Evolutionary conservation across 2,329 filamentous ascomycete genomes (phyloP).

Genomic region (Pseudocercospora macadamiae): DNA sequence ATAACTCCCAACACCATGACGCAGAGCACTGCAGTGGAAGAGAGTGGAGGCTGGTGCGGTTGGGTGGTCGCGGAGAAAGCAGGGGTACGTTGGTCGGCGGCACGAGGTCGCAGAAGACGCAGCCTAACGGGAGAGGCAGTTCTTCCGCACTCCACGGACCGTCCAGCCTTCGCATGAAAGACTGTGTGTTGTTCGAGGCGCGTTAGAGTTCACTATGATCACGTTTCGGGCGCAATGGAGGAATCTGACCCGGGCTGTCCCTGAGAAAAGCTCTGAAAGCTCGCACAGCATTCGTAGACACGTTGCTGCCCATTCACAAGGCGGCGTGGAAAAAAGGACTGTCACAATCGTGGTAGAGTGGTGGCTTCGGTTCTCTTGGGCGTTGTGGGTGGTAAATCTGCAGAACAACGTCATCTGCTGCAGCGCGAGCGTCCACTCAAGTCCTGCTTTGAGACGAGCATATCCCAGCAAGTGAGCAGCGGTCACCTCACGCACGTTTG

Average conservation of each 20-base stretch:
- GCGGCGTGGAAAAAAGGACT: background rate
- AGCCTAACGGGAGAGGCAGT: background rate
- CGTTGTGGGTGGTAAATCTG: background rate
- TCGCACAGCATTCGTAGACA: background rate
- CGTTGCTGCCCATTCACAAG: background rate
- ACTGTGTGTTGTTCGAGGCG: background rate
- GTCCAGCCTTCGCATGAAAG: background rate
- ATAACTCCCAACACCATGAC: constrained; percentile 1
- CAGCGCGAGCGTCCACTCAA: background rate
- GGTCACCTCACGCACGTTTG: background rate
- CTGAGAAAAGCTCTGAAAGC: too few relatives aligned
- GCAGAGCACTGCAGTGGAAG: constrained; percentile 8
- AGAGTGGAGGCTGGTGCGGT: constrained; percentile 5
- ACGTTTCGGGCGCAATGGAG: background rate
- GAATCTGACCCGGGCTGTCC: background rate
- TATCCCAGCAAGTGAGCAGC: background rate
- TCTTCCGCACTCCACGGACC: constrained; percentile 2
- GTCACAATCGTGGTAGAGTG: background rate
- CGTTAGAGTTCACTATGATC: background rate
- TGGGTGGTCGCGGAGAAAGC: background rate
- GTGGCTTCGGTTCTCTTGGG: background rate
- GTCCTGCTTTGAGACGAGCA: constrained; percentile 1
- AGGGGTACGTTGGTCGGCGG: background rate
- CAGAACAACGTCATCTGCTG: background rate
- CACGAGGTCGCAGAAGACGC: background rate